These are phyloP conservation scores for Meyerozyma athensensis DNA, from an alignment of 1,139 yeast species.

Conservation along the genomic window DNA sequence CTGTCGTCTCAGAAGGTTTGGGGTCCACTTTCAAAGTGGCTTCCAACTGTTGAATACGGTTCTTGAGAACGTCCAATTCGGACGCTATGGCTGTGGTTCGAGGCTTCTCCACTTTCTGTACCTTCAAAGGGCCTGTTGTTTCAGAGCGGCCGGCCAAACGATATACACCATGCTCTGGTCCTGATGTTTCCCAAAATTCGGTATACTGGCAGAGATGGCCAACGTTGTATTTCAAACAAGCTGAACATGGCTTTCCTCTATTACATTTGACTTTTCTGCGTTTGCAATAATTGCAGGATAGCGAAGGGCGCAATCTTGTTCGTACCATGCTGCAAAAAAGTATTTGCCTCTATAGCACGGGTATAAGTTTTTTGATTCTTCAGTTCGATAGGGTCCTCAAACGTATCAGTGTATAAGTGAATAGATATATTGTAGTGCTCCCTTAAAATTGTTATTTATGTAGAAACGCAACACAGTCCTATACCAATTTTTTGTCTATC, in stretches of 20 bases:
- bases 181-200: constrained; percentile 7
- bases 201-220: constrained; percentile 28
- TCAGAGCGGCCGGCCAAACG: too few relatives aligned
- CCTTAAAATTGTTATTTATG: too few relatives aligned
- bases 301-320: constrained; percentile 22
- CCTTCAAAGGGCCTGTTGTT: too few relatives aligned
- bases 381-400: too few relatives aligned
- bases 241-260: constrained; percentile 22
- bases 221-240: constrained; percentile 22
- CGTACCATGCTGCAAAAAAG: background rate
- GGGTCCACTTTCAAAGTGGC: background rate
- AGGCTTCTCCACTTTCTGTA: too few relatives aligned
- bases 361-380: too few relatives aligned
- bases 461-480: too few relatives aligned
- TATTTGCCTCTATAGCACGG: too few relatives aligned
- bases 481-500: too few relatives aligned
- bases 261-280: constrained; percentile 28
- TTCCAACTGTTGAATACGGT: background rate
- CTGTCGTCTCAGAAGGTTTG: background rate
- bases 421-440: too few relatives aligned
- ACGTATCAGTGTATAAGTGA: too few relatives aligned
- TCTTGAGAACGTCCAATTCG: background rate
- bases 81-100: too few relatives aligned
- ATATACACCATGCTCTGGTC: background rate
- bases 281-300: constrained; percentile 26